phyloP scores from a whole-genome alignment of 495 filamentous ascomycete species.

The Tuber aestivum region DNA sequence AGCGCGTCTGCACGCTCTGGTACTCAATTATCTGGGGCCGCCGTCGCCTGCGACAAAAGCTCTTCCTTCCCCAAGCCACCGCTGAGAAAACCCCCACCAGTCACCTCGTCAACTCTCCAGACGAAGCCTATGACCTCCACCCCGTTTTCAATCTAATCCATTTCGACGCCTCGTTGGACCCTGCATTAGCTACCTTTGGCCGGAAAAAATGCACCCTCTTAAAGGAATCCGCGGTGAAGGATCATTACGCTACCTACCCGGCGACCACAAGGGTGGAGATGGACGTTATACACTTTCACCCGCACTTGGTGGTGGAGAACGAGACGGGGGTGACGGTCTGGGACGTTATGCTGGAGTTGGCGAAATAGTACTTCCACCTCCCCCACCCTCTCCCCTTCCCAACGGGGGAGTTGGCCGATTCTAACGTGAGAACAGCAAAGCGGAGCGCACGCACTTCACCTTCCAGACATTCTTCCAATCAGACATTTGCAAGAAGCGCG shows the following conservation, averaged over 20 bases:
- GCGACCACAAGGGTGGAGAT: conserved; percentile 11
- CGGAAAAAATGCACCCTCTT: background rate
- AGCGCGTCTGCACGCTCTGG: conserved; percentile 26
- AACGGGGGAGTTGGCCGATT: background rate
- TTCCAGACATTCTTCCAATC: conserved; percentile 26
- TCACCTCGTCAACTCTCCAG: background rate
- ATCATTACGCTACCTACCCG: conserved; percentile 24
- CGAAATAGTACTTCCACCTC: conserved; percentile 25
- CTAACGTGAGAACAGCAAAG: conserved; percentile 20
- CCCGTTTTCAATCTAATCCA: conserved; percentile 28
- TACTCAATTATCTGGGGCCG: conserved; percentile 23
- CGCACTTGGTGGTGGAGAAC: conserved; percentile 23
- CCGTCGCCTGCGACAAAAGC: conserved; percentile 16
- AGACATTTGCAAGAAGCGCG: conserved; percentile 17
- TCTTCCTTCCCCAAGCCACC: conserved; percentile 12
- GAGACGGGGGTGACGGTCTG: conserved; percentile 23
- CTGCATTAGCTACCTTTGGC: conserved; percentile 20
- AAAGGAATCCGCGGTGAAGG: conserved; percentile 10
- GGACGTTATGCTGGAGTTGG: conserved; percentile 25
- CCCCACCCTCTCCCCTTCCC: background rate
- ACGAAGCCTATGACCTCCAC: conserved; percentile 18
- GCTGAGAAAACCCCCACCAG: background rate
- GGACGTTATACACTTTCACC: conserved; percentile 27
- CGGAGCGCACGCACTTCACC: conserved; percentile 13
- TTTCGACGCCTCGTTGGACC: conserved; percentile 15